These are phyloP conservation scores for Leptographium radiaticola DNA, from an alignment of 2,329 filamentous ascomycete species.

Conservation along the genomic window DNA sequence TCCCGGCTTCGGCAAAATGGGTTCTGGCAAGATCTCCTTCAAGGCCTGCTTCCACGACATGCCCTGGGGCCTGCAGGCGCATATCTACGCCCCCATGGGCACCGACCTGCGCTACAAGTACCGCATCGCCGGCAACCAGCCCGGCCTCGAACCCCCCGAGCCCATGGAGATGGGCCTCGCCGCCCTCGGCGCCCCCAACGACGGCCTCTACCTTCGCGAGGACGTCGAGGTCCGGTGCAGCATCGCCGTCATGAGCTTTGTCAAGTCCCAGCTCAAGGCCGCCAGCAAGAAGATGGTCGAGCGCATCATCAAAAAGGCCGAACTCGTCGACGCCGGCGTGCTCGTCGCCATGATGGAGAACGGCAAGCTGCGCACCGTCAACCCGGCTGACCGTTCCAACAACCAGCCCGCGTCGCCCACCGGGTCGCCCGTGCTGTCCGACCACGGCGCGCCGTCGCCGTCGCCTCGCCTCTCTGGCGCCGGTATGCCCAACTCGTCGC, in stretches of 20 bases:
- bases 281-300: constrained; percentile 56
- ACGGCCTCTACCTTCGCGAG: constrained; percentile 55
- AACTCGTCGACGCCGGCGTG: constrained; percentile 52
- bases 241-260: constrained; percentile 49
- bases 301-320: constrained; percentile 58
- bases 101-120: constrained; percentile 58
- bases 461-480: constrained; percentile 9
- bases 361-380: constrained; percentile 47
- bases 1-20: constrained; percentile 51
- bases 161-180: constrained; percentile 46
- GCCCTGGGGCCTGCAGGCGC: constrained; percentile 58
- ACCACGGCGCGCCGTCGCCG: constrained; percentile 1
- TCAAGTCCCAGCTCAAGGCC: constrained; percentile 53
- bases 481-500: neutral
- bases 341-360: constrained; percentile 56
- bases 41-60: constrained; percentile 61
- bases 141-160: constrained; percentile 49
- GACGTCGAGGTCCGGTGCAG: constrained; percentile 62
- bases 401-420: constrained; percentile 8
- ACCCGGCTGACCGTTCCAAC: constrained; percentile 36
- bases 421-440: constrained; percentile 12
- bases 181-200: constrained; percentile 44
- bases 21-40: constrained; percentile 53
- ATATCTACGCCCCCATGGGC: constrained; percentile 55
- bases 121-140: constrained; percentile 54